Base-by-base conservation (phyloP, 2,329 filamentous ascomycete genomes). In the Rhynchosporium graminicola region DNA sequence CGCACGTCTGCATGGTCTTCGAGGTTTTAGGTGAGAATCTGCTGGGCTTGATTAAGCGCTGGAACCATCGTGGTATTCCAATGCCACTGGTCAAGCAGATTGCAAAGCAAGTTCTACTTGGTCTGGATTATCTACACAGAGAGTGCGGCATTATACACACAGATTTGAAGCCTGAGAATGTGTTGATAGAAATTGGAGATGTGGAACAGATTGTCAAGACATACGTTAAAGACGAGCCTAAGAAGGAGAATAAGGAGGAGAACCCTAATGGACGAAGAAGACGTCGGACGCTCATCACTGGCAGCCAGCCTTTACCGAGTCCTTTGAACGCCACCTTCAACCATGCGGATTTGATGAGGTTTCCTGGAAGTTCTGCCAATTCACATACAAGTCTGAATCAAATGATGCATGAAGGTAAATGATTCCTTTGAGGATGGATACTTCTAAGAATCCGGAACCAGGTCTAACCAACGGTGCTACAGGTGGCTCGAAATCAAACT, bases 91-190 rank as follows among this genome's bases (percentile, higher is more conserved):
- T 98, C 75, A 97, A 97, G 82, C 95, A 98, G 77, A 99, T 99
- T 77, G 96, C 95, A 36, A 98, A 98, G 78, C 95, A 99, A 79
- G 95, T 98, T 9, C 83, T 99, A 54, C 85, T 99, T 33, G 95
- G 95, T 46, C 82, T 99, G 67, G 95, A 99, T 77, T 98, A 98
- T 75, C 84, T 99, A 45, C 95, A 99, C 76, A 88, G 95, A 71
- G 94, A 99, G 78, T 99, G 95, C 77, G 95, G 95, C 74, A 98
- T 99, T 78, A 97, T 99, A 73, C 95, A 99, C 77, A 98, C 95
- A 64, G 94, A 97, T 75, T 80, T 98, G 70, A 97, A 99, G 77
- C 95, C 95, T 54, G 95, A 99, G 76, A 99, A 99, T 74, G 95
- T 99, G 38, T 82, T 99, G 68, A 98, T 99, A 75, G 95, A 99